Base-by-base conservation (phyloP, 2,329 filamentous ascomycete genomes). In the Nemania diffusa region DNA sequence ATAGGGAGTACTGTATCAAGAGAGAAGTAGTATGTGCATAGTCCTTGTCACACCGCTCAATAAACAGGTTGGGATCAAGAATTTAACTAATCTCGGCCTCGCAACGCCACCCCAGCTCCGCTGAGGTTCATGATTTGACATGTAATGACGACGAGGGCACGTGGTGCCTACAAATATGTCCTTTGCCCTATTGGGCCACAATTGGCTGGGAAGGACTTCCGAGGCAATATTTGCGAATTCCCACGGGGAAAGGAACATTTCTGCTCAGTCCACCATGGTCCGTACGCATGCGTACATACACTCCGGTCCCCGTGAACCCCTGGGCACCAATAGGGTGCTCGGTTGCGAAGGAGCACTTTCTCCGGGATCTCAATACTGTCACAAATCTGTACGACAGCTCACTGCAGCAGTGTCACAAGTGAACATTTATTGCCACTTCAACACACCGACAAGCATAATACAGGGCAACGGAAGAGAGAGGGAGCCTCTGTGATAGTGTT, bases 401-500 rank as follows among this genome's bases (percentile, higher is more conserved):
- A 34, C 27, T 58, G 20, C 27, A 37, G 24, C 15, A 9, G 37
- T 57, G 37, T 37, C 37, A 62, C 64, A 27, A 62, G 32, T 57
- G 29, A 50, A 9, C 27, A 37, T 61, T 26, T 37, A 37, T 61
- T 26, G 63, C 57, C 57, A 65, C 63, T 17, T 34, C n/a, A n/a
- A 13, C 46, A 26, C 27, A 13, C n/a, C 50, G 2, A 24, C 15
- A 40, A 5, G 13, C 13, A 9, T 40, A 42, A 40, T 46, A 15
- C 26, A 27, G 17, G 27, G 46, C 15, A 40, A 26, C 13, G 22
- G 27, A 50, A 22, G 7, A 59, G 17, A 57, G 50, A 15, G 3
- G 4, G 27, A 37, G 8, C 11, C 22, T 46, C 22, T 50, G 5
- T 29, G 11, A 48, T 15, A 27, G 24, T 37, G n/a, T 17, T 1